Base-by-base conservation (phyloP, 2,329 filamentous ascomycete species). In the Phaeophleospora eucalypticola region DNA sequence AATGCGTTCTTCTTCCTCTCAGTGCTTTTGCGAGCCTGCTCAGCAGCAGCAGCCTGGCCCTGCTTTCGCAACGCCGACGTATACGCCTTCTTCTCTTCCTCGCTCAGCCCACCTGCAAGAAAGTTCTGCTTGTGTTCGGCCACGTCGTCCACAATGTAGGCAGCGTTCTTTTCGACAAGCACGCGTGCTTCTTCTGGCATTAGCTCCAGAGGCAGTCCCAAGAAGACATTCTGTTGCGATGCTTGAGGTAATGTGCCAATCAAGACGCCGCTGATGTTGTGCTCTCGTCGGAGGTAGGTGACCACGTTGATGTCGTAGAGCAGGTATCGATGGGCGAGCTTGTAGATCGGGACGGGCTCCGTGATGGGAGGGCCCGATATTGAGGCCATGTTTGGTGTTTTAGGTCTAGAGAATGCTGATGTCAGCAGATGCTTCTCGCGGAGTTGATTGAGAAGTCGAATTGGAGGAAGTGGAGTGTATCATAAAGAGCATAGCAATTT, bases 141-240 rank as follows among this genome's bases (percentile, higher is more conserved):
- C 43, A 76, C 75, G 68, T 95, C 90, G 65, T 96, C 88, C 58
- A 91, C 82, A 57, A 95, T 77, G 68, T 85, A 88, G 35, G 83
- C 91, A 58, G 82, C 80, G 49, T 80, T 82, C 58, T 84, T 84
- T 57, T 89, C 84, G 48, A 95, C 82, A 20, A 98, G 77, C 44
- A 93, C 71, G 54, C 83, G 79, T 3, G 85, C 90, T 72, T 98
- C 93, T 70, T 97, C 93, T 1, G 88, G 84, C 73, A 93, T 87
- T 36, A 98, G 76, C 72, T 96, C 86, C 19, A 97, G 72, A 2
- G 93, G 93, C 41, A 97, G 72, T 37, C 90, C 88, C 48, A 91
- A 79, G 65, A 97, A 97, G 48, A 95, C 80, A 70, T 95, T 97
- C 70, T 98, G 93, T 59, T 94, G 91, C 4, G 90, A 89, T 47